Evolutionary conservation across 2,329 filamentous ascomycete species (phyloP), one percentile per base, ranked within the genome.

Genomic region (Seiridium cupressi): DNA sequence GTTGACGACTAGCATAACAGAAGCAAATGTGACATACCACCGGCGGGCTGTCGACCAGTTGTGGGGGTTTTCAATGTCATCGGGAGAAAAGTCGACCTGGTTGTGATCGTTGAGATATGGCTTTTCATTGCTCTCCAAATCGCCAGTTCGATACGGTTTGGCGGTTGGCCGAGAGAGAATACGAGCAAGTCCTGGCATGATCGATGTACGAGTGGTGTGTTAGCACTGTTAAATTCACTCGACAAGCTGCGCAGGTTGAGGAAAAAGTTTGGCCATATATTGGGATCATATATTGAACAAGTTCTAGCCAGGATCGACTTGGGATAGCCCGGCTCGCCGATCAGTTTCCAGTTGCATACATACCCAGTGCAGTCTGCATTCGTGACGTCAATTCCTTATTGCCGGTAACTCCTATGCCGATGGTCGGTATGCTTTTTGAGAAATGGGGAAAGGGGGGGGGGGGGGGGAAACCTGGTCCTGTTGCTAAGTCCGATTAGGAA

Each of bases 1-100:
- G 65, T 85, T 85, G 63, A 84, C 74, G 44, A 84, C 81, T 13
- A 82, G 75, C n/a, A 78, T 58, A 6, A 82, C 75, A 32, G 76
- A 66, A 35, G 73, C 67, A 7, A 76, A 57, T 4, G 80, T 82
- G 55, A 83, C 73, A 60, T 69, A 73, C 64, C 73, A 72, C 35
- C 78, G 72, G n/a, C 79, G 71, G 2, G 64, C 42, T 0, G 59
- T 66, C 7, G 75, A 74, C 80, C 81, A 84, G 72, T 82, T 77
- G 64, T 79, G 64, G 53, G 81, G 76, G 70, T 82, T 79, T 64
- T 83, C 79, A 60, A 83, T 73, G 64, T 86, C 84, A 32, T 73
- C 73, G 0, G 78, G 77, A 5, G 71, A 69, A 63, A 86, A 86
- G 66, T 79, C 79, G 63, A 86, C 70, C 57, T 79, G 74, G 42